Evolutionary conservation across 2,329 filamentous ascomycete species (phyloP).

Genomic region (Calonectria leucothoes): DNA sequence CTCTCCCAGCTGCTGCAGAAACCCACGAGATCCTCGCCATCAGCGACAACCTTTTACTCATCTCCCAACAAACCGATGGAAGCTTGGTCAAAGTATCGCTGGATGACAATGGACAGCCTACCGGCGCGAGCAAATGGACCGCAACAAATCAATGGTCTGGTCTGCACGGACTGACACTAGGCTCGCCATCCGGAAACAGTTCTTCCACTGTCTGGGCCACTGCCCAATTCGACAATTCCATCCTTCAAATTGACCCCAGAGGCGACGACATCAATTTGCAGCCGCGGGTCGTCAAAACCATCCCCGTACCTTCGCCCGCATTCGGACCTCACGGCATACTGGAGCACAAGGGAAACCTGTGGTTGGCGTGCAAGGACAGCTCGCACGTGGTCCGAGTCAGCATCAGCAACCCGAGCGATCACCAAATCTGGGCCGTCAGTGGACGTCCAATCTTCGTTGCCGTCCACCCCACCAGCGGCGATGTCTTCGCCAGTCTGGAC

Average conservation of each 20-base stretch:
- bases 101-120: not conserved
- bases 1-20: not conserved
- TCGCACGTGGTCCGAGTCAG: not conserved
- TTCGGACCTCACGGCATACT: not conserved
- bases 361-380: not conserved
- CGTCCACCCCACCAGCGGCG: not conserved
- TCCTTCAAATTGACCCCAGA: not conserved
- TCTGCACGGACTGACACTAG: not conserved
- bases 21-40: not conserved
- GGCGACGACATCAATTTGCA: not conserved
- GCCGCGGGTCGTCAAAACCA: not conserved
- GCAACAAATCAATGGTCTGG: not conserved
- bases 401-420: not conserved
- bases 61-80: not conserved
- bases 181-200: not conserved
- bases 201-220: not conserved
- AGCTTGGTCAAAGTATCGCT: not conserved
- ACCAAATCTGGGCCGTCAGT: not conserved
- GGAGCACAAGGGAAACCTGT: not conserved
- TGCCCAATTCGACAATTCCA: not conserved
- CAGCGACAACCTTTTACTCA: not conserved
- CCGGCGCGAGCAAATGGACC: not conserved
- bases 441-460: not conserved
- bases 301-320: not conserved
- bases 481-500: not conserved